Evolutionary conservation across 2,329 filamentous ascomycete genomes (phyloP).

Genomic region (Phoma herbarum): DNA sequence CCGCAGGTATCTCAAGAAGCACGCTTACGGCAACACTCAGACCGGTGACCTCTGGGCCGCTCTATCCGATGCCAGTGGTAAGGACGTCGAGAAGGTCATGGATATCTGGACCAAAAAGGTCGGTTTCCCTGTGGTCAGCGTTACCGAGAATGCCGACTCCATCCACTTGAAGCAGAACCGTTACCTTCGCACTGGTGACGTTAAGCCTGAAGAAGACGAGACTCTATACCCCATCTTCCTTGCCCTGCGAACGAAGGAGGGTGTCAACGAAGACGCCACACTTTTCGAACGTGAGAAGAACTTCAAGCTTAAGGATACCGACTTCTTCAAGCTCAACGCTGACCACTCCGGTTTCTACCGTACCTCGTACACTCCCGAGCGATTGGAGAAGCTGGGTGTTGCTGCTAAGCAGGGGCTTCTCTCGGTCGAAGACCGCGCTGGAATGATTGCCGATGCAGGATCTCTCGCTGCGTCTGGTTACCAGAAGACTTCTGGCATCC

Average conservation of each 20-base stretch:
- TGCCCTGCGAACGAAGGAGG: conserved; percentile 83
- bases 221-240: conserved; percentile 91
- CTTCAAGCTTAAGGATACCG: conserved; percentile 78
- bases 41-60: conserved; percentile 92
- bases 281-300: conserved; percentile 76
- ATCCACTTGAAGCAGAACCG: conserved; percentile 94
- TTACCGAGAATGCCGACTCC: conserved; percentile 76
- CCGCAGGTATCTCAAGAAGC: conserved; percentile 89
- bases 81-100: conserved; percentile 90
- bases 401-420: conserved; percentile 83
- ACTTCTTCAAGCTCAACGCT: conserved; percentile 97
- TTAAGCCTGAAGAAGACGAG: conserved; percentile 90
- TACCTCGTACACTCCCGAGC: conserved; percentile 84
- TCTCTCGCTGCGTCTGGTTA: conserved; percentile 90
- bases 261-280: conserved; percentile 78
- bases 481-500: conserved; percentile 88
- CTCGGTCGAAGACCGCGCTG: conserved; percentile 88
- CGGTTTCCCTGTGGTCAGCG: conserved; percentile 88
- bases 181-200: conserved; percentile 90
- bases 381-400: conserved; percentile 85
- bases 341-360: conserved; percentile 94
- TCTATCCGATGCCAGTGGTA: conserved; percentile 86
- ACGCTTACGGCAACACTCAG: conserved; percentile 94
- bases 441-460: conserved; percentile 90
- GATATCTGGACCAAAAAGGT: conserved; percentile 97